phyloP scores from a whole-genome alignment of 805 yeast species.

The Wickerhamomyces xylosicus region DNA sequence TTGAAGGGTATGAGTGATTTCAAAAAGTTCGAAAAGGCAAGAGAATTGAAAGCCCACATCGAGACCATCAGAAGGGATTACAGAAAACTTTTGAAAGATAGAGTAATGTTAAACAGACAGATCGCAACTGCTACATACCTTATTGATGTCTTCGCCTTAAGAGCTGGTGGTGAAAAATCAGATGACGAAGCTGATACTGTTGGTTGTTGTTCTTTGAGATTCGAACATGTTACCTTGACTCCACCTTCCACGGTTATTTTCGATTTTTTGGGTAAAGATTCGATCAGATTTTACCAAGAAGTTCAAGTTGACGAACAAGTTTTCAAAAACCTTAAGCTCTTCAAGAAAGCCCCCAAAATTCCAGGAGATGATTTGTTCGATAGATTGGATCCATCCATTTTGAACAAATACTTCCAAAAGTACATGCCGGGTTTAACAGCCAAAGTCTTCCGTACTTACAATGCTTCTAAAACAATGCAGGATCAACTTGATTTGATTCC shows the following conservation, averaged over 20 bases:
- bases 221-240: slow-evolving; percentile 74
- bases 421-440: slow-evolving; percentile 94
- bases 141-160: slow-evolving; percentile 84
- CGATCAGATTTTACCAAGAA: slow-evolving; percentile 84
- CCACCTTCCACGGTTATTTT: slow-evolving; percentile 83
- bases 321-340: slow-evolving; percentile 76
- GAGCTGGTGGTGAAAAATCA: slow-evolving; percentile 97
- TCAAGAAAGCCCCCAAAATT: slow-evolving; percentile 80
- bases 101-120: slow-evolving; percentile 77
- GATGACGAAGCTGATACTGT: slow-evolving; percentile 98
- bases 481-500: slow-evolving; percentile 79
- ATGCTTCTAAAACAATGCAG: slow-evolving; percentile 95
- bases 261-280: slow-evolving; percentile 93
- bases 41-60: slow-evolving; percentile 68
- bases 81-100: slow-evolving; percentile 54
- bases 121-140: slow-evolving; percentile 90
- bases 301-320: slow-evolving; percentile 90
- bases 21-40: slow-evolving; percentile 89
- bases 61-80: slow-evolving; percentile 70
- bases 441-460: slow-evolving; percentile 93
- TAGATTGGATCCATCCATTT: slow-evolving; percentile 70
- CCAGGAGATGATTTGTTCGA: slow-evolving; percentile 93
- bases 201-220: slow-evolving; percentile 91
- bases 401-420: slow-evolving; percentile 79
- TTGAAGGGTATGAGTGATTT: slow-evolving; percentile 85